These are phyloP conservation scores for Dissophora ornata DNA, from an alignment of 192 early-diverging fungal genomes.

Conservation along the genomic window DNA sequence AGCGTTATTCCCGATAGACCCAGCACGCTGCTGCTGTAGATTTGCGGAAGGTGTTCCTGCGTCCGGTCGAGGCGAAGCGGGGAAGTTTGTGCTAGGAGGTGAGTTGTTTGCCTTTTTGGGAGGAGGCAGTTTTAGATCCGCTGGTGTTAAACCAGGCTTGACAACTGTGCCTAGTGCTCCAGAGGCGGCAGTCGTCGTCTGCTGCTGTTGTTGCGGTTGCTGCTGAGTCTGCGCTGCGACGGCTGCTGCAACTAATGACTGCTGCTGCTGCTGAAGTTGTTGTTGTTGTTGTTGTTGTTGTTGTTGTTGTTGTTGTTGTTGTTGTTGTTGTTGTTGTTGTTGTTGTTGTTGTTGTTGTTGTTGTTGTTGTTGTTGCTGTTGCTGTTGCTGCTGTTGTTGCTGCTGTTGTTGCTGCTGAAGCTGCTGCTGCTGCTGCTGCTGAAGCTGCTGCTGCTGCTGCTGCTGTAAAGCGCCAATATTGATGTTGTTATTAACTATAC, in stretches of 20 bases:
- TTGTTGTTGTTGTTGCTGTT: not conserved
- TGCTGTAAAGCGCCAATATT: slow-evolving; percentile 6
- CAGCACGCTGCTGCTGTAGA: not conserved
- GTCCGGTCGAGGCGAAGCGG: slow-evolving; percentile 26
- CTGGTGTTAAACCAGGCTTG: slow-evolving; percentile 36
- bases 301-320: not conserved
- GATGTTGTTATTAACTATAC: too few species aligned
- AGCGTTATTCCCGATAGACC: not conserved
- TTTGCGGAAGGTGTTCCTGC: slow-evolving; percentile 14
- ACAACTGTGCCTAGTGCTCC: slow-evolving; percentile 10
- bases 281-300: not conserved
- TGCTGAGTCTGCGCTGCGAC: not conserved
- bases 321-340: too few species aligned
- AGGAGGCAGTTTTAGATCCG: slow-evolving; percentile 43
- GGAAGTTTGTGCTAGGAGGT: slow-evolving; percentile 29
- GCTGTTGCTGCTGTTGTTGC: not conserved
- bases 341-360: slow-evolving; percentile 12
- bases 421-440: not conserved
- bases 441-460: not conserved
- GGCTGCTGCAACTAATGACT: not conserved
- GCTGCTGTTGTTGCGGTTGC: not conserved
- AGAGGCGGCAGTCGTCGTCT: slow-evolving; percentile 3
- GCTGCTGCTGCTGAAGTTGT: slow-evolving; percentile 21
- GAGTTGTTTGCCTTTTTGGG: slow-evolving; percentile 38
- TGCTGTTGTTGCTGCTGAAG: not conserved